These are phyloP conservation scores for Trichophyton equinum DNA, from an alignment of 2,329 filamentous ascomycete species.

Conservation along the genomic window DNA sequence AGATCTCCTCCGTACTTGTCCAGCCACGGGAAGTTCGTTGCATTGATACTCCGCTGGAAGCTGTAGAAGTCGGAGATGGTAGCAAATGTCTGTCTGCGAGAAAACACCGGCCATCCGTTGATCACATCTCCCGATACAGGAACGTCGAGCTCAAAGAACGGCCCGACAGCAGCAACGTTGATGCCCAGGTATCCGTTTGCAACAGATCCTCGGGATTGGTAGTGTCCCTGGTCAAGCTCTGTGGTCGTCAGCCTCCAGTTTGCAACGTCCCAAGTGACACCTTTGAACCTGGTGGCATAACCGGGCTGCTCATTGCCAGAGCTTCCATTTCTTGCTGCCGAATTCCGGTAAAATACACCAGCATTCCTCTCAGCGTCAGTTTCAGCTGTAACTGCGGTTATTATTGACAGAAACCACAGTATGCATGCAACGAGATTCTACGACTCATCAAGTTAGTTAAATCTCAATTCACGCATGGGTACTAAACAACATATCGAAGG, in stretches of 20 bases:
- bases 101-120: constrained; percentile 57
- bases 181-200: constrained; percentile 55
- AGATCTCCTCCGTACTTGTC: constrained; percentile 58
- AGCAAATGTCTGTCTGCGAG: constrained; percentile 51
- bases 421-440: not conserved
- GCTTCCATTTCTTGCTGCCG: constrained; percentile 1
- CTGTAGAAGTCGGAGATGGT: constrained; percentile 58
- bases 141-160: constrained; percentile 49
- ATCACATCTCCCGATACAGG: constrained; percentile 41
- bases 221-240: constrained; percentile 44
- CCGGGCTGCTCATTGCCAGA: constrained; percentile 10
- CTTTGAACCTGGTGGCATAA: constrained; percentile 39
- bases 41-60: constrained; percentile 44
- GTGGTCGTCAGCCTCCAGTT: constrained; percentile 45
- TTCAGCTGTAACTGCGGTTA: not conserved
- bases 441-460: not conserved
- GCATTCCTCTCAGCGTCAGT: constrained; percentile 5
- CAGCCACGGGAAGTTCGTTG: constrained; percentile 56
- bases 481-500: too few relatives aligned
- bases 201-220: constrained; percentile 47
- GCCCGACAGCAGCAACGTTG: constrained; percentile 49
- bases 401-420: constrained; percentile 4
- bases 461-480: too few relatives aligned
- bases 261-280: constrained; percentile 47
- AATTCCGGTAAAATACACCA: constrained; percentile 8